These are phyloP conservation scores for Phytopythium litorale DNA, from an alignment of 352 stramenopile species.

Conservation along the genomic window DNA sequence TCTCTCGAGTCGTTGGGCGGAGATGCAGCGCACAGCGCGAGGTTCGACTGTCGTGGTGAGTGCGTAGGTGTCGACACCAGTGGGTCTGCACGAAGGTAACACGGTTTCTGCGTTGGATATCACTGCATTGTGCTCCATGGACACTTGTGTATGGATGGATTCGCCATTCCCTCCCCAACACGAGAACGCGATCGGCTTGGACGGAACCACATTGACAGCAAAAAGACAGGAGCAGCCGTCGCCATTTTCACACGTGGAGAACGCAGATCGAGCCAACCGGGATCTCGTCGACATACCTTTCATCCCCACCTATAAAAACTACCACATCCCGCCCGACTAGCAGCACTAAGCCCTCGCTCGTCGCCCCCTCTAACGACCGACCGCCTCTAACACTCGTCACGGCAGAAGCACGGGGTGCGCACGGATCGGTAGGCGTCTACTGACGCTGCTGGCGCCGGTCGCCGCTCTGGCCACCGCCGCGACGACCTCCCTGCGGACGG, in stretches of 20 bases:
- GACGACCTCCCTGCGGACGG: slow-evolving; percentile 30
- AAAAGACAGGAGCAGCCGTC: slow-evolving; percentile 1
- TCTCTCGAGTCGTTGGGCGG: background rate
- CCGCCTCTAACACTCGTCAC: slow-evolving; percentile 4
- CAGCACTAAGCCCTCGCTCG: background rate
- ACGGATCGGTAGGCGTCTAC: background rate
- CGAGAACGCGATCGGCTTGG: background rate
- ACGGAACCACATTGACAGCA: background rate
- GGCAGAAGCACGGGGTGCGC: background rate
- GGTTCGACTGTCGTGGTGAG: background rate
- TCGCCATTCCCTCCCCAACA: background rate
- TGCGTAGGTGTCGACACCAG: background rate
- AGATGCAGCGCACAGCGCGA: background rate
- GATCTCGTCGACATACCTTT: slow-evolving; percentile 3
- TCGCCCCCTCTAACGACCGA: slow-evolving; percentile 1
- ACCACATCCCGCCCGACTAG: slow-evolving; percentile 1
- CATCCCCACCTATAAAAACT: slow-evolving; percentile 7
- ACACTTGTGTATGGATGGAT: no score
- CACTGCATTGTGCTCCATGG: no score
- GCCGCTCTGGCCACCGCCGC: slow-evolving; percentile 28
- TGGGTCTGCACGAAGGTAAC: background rate
- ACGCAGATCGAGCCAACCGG: background rate
- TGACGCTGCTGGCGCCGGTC: slow-evolving; percentile 29
- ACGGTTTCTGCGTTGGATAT: background rate
- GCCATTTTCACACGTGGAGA: slow-evolving; percentile 8